Percentiles rank a stretch among this genome's conserved stretches.
phyloP scores from a whole-genome alignment of 805 yeast species.

The Candida insectalens region DNA sequence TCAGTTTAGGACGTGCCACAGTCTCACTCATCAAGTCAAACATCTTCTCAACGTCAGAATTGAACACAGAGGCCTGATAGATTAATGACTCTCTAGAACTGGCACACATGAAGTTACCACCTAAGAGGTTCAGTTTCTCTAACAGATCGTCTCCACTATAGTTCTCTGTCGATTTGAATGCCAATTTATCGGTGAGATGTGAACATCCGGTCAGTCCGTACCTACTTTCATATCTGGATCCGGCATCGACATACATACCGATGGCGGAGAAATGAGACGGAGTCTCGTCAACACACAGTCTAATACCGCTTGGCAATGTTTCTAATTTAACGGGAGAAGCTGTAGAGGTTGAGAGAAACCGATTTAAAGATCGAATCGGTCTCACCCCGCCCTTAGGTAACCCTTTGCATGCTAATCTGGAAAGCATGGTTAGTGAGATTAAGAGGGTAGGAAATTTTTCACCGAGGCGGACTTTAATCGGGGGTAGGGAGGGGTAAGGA shows the following conservation, averaged over 20 bases:
- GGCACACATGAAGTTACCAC: slow-evolving; percentile 92
- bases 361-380: neutral
- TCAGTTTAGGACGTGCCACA: slow-evolving; percentile 57
- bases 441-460: too few relatives aligned
- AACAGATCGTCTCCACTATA: slow-evolving; percentile 61
- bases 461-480: too few relatives aligned
- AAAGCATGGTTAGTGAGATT: neutral
- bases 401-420: neutral
- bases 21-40: slow-evolving; percentile 69
- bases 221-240: slow-evolving; percentile 70
- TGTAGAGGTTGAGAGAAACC: neutral
- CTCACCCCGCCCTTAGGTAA: neutral
- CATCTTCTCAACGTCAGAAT: slow-evolving; percentile 74
- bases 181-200: slow-evolving; percentile 77
- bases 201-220: slow-evolving; percentile 57
- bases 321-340: slow-evolving; percentile 6
- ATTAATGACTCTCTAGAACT: slow-evolving; percentile 86
- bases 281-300: slow-evolving; percentile 73
- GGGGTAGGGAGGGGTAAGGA: too few relatives aligned
- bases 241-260: slow-evolving; percentile 85
- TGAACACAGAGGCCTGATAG: slow-evolving; percentile 93
- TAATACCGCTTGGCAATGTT: slow-evolving; percentile 63
- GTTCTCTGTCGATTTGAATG: slow-evolving; percentile 63
- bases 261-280: slow-evolving; percentile 89
- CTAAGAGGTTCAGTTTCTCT: slow-evolving; percentile 64